Conservation (phyloP, 257 asterid genomes). For the Eustoma russellianum region DNA sequence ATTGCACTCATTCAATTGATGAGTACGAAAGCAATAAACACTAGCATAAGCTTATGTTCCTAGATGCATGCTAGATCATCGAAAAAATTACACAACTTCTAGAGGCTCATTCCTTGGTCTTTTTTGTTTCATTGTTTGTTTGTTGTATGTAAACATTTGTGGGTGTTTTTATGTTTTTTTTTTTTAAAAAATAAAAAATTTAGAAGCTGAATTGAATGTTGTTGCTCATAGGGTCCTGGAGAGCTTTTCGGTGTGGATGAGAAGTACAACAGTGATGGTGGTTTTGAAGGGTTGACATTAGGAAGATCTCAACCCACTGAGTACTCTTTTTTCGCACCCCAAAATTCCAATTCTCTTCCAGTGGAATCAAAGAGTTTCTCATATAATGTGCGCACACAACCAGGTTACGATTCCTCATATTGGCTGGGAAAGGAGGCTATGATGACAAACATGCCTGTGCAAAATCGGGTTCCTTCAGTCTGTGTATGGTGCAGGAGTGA, state of each 20-base stretch:
- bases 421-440: slow-evolving; percentile 60
- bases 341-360: slow-evolving; percentile 39
- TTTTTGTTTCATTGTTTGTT: too few relatives aligned
- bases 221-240: slow-evolving; percentile 36
- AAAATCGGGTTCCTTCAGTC: slow-evolving; percentile 26
- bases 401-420: slow-evolving; percentile 43
- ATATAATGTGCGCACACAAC: slow-evolving; percentile 25
- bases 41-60: too few relatives aligned
- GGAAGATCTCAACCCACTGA: slow-evolving; percentile 55
- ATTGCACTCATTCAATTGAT: too few relatives aligned
- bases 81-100: too few relatives aligned
- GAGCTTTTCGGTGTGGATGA: slow-evolving; percentile 31
- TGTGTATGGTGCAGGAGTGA: slow-evolving; percentile 69
- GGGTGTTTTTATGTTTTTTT: background rate
- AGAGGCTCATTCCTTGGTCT: too few relatives aligned
- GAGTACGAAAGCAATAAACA: too few relatives aligned
- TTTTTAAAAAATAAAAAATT: too few relatives aligned
- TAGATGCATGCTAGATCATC: too few relatives aligned
- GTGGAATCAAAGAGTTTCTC: slow-evolving; percentile 46
- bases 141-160: too few relatives aligned
- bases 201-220: background rate
- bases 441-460: slow-evolving; percentile 21
- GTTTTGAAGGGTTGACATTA: slow-evolving; percentile 30
- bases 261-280: slow-evolving; percentile 17
- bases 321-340: slow-evolving; percentile 60